These are phyloP conservation scores for Volutella citrinella DNA, from an alignment of 2,329 filamentous ascomycete genomes.

Conservation along the genomic window DNA sequence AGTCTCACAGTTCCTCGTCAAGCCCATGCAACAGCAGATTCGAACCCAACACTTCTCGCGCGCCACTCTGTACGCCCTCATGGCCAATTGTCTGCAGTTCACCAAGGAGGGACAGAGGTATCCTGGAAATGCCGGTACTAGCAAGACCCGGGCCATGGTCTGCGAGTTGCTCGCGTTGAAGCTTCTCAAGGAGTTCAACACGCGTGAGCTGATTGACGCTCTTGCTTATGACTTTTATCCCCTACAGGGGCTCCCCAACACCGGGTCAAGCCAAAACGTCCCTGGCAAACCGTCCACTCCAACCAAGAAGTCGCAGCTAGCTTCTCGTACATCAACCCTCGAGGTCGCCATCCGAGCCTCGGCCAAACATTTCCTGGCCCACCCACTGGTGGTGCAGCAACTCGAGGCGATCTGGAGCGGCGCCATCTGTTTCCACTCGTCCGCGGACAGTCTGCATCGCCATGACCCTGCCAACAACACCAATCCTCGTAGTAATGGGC, in stretches of 20 bases:
- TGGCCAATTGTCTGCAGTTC: slow-evolving; percentile 94
- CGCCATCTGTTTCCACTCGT: slow-evolving; percentile 89
- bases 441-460: slow-evolving; percentile 80
- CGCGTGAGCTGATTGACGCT: slow-evolving; percentile 87
- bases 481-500: slow-evolving; percentile 22
- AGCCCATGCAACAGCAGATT: slow-evolving; percentile 91
- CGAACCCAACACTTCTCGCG: slow-evolving; percentile 78
- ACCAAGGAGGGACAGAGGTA: slow-evolving; percentile 79
- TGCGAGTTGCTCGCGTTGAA: slow-evolving; percentile 91
- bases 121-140: slow-evolving; percentile 80
- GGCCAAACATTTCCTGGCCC: slow-evolving; percentile 87
- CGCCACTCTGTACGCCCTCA: slow-evolving; percentile 82
- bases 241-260: slow-evolving; percentile 69
- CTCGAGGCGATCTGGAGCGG: slow-evolving; percentile 98
- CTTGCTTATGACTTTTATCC: slow-evolving; percentile 95
- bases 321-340: slow-evolving; percentile 80
- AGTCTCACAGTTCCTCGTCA: slow-evolving; percentile 91
- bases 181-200: slow-evolving; percentile 83
- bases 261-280: too few species aligned
- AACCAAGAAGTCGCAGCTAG: slow-evolving; percentile 49
- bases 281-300: slow-evolving; percentile 35
- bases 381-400: slow-evolving; percentile 88
- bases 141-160: slow-evolving; percentile 79
- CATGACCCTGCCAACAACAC: slow-evolving; percentile 29
- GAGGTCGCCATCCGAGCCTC: slow-evolving; percentile 92